Percentiles rank a stretch among this genome's conserved stretches.
Conservation (phyloP, 306 rosid genomes). For the Quercus engelmannii region DNA sequence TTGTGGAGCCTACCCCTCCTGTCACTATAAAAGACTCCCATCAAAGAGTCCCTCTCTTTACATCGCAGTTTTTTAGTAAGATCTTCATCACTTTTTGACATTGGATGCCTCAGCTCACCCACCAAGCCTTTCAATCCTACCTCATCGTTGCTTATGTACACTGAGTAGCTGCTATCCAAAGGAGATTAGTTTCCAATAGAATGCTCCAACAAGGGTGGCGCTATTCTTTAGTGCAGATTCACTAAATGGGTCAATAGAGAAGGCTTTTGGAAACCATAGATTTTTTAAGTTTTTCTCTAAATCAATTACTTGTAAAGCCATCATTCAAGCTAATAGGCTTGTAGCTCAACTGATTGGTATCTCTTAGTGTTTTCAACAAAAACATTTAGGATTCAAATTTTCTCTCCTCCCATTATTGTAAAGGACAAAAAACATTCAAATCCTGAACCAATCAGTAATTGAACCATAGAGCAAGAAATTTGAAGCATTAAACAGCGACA, state of each 20-base stretch:
- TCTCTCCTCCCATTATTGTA: too few species aligned
- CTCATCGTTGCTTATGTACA: neutral
- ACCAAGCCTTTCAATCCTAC: conserved; percentile 9
- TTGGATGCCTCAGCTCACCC: conserved; percentile 10
- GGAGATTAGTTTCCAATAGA: conserved; percentile 16
- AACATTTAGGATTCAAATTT: too few species aligned
- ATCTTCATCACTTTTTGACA: conserved; percentile 12
- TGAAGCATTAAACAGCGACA: too few species aligned
- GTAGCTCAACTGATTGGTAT: too few species aligned
- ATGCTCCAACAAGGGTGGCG: neutral
- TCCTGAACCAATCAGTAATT: too few species aligned
- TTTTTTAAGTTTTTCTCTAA: neutral
- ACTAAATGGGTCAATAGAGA: conserved; percentile 21
- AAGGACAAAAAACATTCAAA: too few species aligned
- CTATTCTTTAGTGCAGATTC: conserved; percentile 26
- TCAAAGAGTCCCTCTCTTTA: neutral
- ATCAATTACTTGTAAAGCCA: too few species aligned
- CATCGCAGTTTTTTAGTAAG: conserved; percentile 11
- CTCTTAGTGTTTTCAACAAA: too few species aligned
- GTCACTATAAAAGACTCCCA: conserved; percentile 14
- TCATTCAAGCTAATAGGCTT: too few species aligned
- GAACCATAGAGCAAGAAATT: too few species aligned
- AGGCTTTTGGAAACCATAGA: conserved; percentile 12
- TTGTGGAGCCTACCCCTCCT: neutral
- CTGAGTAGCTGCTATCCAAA: conserved; percentile 25